Percentiles rank a stretch among this genome's conserved stretches.
Conservation (phyloP, 2,329 filamentous ascomycete species). For the Alternaria panax region DNA sequence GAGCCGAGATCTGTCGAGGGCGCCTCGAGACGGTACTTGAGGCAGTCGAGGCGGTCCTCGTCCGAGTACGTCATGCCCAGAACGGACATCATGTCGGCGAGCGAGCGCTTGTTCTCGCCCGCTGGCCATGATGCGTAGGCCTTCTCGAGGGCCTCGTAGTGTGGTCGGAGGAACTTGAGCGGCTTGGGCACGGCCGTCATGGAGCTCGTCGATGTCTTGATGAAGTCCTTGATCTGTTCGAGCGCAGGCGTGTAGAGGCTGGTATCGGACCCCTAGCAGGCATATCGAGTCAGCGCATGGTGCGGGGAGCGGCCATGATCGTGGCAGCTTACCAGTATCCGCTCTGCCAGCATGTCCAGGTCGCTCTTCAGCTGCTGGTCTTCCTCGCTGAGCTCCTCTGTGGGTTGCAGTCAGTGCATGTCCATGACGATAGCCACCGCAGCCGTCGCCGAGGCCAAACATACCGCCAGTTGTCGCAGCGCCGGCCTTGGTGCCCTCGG, state of each 20-base stretch:
- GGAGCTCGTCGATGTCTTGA: conserved; percentile 98
- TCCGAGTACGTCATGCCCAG: conserved; percentile 99
- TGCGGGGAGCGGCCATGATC: conserved; percentile 16
- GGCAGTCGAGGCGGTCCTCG: conserved; percentile 91
- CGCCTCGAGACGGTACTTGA: conserved; percentile 92
- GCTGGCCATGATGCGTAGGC: conserved; percentile 89
- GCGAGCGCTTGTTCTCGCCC: conserved; percentile 80
- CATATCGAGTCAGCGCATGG: conserved; percentile 34
- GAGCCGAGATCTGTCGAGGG: conserved; percentile 92
- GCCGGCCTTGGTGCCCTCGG: conserved; percentile 80
- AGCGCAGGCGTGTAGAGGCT: conserved; percentile 90
- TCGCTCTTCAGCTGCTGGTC: conserved; percentile 98
- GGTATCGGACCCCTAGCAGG: conserved; percentile 77
- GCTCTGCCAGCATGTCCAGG: conserved; percentile 96
- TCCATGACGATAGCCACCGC: conserved; percentile 8
- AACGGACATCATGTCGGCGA: conserved; percentile 95
- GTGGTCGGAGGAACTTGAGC: conserved; percentile 94
- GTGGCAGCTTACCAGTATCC: conserved; percentile 72
- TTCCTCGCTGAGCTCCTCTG: conserved; percentile 95
- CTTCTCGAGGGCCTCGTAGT: conserved; percentile 88
- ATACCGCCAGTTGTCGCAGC: conserved; percentile 66
- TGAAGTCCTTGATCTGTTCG: conserved; percentile 96
- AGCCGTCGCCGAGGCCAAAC: conserved; percentile 36
- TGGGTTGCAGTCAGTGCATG: conserved; percentile 47
- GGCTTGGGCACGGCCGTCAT: conserved; percentile 99